A percentile compares a stretch with the other conserved stretches of the same genome.
Evolutionary conservation across 352 stramenopile genomes (phyloP).

Genomic region (Discostella stelligera): DNA sequence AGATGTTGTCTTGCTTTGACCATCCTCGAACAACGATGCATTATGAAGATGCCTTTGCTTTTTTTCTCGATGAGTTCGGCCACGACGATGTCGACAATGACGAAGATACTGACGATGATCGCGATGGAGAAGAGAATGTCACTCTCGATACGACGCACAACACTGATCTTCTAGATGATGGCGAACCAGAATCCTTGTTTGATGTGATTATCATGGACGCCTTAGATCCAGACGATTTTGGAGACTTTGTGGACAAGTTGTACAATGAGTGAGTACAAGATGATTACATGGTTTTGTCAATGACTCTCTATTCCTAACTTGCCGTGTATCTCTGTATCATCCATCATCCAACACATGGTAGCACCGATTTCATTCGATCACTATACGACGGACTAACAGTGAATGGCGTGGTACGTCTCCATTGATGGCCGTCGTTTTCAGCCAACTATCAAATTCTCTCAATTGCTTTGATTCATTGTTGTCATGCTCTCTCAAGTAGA

Average conservation of each 20-base stretch:
- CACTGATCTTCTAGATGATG: neutral
- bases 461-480: neutral
- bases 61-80: slow-evolving; percentile 50
- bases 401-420: slow-evolving; percentile 18
- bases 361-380: slow-evolving; percentile 17
- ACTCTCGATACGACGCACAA: neutral
- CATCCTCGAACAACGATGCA: slow-evolving; percentile 28
- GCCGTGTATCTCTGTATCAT: neutral
- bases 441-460: neutral
- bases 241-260: slow-evolving; percentile 20
- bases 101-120: neutral
- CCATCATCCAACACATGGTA: neutral
- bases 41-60: slow-evolving; percentile 39
- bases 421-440: neutral
- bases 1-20: slow-evolving; percentile 32
- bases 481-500: neutral
- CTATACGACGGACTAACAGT: slow-evolving; percentile 25
- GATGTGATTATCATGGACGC: slow-evolving; percentile 80
- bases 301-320: neutral
- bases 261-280: slow-evolving; percentile 14
- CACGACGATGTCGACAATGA: neutral
- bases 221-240: slow-evolving; percentile 26
- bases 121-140: neutral
- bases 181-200: slow-evolving; percentile 34
- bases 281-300: neutral